phyloP scores from a whole-genome alignment of 139 green algal genomes.

The Mychonastes homosphaera region DNA sequence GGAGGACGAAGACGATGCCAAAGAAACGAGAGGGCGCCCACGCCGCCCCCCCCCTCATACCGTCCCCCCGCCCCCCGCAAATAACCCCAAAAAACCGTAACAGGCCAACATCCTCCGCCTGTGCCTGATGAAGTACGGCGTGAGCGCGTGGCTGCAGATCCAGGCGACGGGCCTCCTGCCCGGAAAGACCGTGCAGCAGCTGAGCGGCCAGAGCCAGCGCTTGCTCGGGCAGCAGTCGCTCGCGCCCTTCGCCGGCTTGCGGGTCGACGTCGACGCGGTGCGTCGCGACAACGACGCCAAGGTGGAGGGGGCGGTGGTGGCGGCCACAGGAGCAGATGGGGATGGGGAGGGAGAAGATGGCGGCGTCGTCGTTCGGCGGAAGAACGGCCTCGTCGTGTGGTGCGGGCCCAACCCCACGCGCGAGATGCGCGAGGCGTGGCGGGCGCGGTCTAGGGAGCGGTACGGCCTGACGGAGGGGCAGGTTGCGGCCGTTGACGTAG shows the following conservation, averaged over 20 bases:
- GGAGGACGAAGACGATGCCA: too few species aligned
- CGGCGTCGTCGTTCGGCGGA: too few species aligned
- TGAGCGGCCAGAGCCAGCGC: constrained; percentile 79
- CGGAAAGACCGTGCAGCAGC: constrained; percentile 82
- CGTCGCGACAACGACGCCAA: constrained; percentile 57
- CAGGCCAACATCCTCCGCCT: constrained; percentile 69
- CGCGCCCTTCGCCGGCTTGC: constrained; percentile 53
- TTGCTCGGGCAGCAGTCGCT: constrained; percentile 81
- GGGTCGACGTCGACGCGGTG: constrained; percentile 70
- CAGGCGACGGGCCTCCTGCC: constrained; percentile 67
- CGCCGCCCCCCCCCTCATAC: too few species aligned
- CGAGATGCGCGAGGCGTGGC: constrained; percentile 46
- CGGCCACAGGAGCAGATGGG: too few species aligned
- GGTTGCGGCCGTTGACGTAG: constrained; percentile 34
- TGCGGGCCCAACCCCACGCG: constrained; percentile 57
- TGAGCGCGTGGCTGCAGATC: constrained; percentile 78
- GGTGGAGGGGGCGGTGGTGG: constrained; percentile 36
- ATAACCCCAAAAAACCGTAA: too few species aligned
- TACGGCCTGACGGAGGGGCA: constrained; percentile 51
- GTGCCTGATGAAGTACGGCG: constrained; percentile 73
- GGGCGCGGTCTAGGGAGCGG: constrained; percentile 38
- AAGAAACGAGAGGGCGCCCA: too few species aligned
- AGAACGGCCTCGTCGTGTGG: constrained; percentile 76
- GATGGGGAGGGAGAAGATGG: too few species aligned
- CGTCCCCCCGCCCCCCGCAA: too few species aligned